These are phyloP conservation scores for Rhynchospora tenuis DNA, from an alignment of 176 grass and related monocot genomes.

Conservation along the genomic window DNA sequence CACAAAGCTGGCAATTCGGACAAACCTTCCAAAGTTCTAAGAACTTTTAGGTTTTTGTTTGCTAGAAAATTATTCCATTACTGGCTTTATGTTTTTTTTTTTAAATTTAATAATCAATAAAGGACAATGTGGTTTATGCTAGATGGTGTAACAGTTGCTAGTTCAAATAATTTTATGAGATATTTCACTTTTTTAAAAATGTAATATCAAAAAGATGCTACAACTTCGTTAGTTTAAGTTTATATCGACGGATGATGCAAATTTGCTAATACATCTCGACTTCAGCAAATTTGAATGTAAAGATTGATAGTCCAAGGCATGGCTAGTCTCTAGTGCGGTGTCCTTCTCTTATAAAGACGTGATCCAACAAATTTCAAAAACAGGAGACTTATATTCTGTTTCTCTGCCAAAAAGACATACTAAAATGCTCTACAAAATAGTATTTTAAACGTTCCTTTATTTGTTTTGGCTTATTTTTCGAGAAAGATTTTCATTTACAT, in stretches of 20 bases:
- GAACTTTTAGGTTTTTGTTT: neutral
- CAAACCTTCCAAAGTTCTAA: conserved; percentile 19
- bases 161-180: neutral
- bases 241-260: neutral
- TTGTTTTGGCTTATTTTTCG: no score
- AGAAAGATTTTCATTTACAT: no score
- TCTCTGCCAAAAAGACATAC: no score
- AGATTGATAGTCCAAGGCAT: no score
- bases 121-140: neutral
- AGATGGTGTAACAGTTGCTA: neutral
- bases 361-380: no score
- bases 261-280: neutral
- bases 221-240: neutral
- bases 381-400: no score
- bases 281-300: neutral
- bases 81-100: neutral
- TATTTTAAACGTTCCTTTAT: no score
- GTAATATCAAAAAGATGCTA: neutral
- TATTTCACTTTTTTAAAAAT: neutral
- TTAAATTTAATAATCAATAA: neutral
- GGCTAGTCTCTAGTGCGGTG: no score
- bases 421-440: no score
- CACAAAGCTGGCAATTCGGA: conserved; percentile 31
- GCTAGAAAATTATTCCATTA: neutral
- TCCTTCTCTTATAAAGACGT: no score